A percentile compares a stretch with the other conserved stretches of the same genome.
phyloP scores from a whole-genome alignment of 192 early-diverging fungal genomes.

The Rhizoclosmatium globosum region DNA sequence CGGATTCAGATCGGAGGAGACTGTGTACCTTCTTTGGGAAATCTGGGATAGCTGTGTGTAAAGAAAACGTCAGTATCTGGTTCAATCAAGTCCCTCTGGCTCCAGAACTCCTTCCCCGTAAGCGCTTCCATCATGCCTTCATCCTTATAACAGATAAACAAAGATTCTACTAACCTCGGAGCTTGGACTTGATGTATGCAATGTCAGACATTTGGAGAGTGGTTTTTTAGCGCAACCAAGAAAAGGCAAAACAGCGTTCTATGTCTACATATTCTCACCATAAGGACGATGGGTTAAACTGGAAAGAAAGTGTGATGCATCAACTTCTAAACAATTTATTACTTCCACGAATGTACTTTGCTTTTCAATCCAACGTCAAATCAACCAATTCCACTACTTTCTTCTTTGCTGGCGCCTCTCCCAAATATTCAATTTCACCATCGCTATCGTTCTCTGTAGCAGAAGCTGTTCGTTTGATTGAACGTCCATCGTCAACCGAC shows the following conservation, averaged over 20 bases:
- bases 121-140: background rate
- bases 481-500: no score
- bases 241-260: background rate
- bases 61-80: background rate
- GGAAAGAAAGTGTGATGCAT: no score
- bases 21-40: conserved; percentile 76
- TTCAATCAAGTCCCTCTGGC: background rate
- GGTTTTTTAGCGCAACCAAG: background rate
- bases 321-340: no score
- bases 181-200: conserved; percentile 52
- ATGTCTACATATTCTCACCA: no score
- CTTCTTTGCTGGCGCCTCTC: background rate
- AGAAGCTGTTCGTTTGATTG: background rate
- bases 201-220: conserved; percentile 46
- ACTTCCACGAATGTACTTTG: background rate
- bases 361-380: background rate
- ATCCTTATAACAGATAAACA: background rate
- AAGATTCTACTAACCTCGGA: conserved; percentile 25
- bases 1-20: background rate
- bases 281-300: no score
- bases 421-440: background rate
- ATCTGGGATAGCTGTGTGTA: conserved; percentile 65
- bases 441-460: background rate
- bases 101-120: background rate
- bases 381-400: conserved; percentile 10